Base-by-base conservation (phyloP, 345 rosid genomes). In the Acer saccharum region DNA sequence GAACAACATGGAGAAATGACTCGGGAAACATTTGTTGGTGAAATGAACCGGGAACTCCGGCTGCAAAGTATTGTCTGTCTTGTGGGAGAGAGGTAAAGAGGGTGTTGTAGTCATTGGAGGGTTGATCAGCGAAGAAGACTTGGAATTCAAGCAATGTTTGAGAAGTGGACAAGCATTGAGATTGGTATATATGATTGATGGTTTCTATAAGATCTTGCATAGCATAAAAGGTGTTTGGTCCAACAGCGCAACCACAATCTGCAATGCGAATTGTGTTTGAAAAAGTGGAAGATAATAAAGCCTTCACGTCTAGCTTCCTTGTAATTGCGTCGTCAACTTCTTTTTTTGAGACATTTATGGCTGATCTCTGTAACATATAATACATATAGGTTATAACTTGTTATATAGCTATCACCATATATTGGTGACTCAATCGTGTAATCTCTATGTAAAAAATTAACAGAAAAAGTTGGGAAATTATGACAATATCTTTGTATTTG, bases 201-300 rank as follows among this genome's bases (percentile, higher is more conserved):
- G 76, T 83, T 50, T 81, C 82, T 20, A 89, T 57, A 50, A 90
- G 65, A 78, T 88, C 82, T 48, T 85, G 80, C 64, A 92, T 71
- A 27, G 88, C 71, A n/a, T 68, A 20, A 55, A 88, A 76, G 65
- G 93, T 82, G 71, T 91, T 92, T 70, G 95, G 92, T 50, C 93
- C 95, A 4, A 82, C 88, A 10, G 95, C 89, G 75, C 95, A 92
- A 65, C 97, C 97, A 70, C 88, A 78, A 75, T 92, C 95, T 11
- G 87, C 95, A 25, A 92, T 63, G 13, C 32, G 60, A 20, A 92
- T 76, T 35, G 83, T 79, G 73, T 69, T 84, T 23, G 89, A 79
- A 9, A 67, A 12, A 44, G 81, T 82, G 18, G 70, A 12, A 46
- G 83, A 84, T 18, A 73, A 71, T 1, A 90, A 82, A 41, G 61